These are phyloP conservation scores for Ascochyta pisi DNA, from an alignment of 2,329 filamentous ascomycete genomes.

Conservation along the genomic window DNA sequence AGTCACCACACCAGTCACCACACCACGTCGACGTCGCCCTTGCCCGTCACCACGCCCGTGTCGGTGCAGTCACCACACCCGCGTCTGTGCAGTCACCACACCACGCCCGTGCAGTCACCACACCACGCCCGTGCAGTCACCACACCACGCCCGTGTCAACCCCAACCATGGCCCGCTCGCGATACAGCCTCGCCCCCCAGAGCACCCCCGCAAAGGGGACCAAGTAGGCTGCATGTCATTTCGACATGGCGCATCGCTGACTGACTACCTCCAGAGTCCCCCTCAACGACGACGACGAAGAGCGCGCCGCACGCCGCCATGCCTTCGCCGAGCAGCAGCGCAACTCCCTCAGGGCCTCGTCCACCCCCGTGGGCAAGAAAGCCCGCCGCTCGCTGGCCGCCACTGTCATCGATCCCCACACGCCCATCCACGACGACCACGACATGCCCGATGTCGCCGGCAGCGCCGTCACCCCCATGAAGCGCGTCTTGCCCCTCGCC, in stretches of 20 bases:
- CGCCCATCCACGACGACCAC: constrained; percentile 50
- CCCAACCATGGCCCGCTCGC: constrained; percentile 62
- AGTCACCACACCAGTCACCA: too few relatives aligned
- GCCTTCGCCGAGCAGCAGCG: constrained; percentile 68
- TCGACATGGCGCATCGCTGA: constrained; percentile 1
- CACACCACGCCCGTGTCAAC: constrained; percentile 10
- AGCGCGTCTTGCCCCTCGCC: constrained; percentile 84
- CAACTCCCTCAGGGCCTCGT: constrained; percentile 86
- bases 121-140: too few relatives aligned
- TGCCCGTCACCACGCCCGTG: too few relatives aligned
- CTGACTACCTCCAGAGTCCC: constrained; percentile 70
- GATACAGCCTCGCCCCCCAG: constrained; percentile 37
- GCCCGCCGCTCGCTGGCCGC: constrained; percentile 61
- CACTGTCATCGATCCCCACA: constrained; percentile 55
- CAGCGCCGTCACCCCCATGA: constrained; percentile 88
- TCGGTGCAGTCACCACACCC: background rate
- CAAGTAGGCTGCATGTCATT: background rate
- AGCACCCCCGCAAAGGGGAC: constrained; percentile 8
- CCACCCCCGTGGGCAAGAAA: constrained; percentile 71
- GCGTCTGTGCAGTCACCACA: background rate
- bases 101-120: too few relatives aligned
- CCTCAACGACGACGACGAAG: constrained; percentile 91
- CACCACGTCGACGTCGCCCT: too few relatives aligned
- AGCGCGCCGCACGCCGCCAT: constrained; percentile 89
- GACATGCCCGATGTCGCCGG: constrained; percentile 69